Evolutionary conservation across 2,329 filamentous ascomycete species (phyloP).

Genomic region (Gaeumannomyces tritici): DNA sequence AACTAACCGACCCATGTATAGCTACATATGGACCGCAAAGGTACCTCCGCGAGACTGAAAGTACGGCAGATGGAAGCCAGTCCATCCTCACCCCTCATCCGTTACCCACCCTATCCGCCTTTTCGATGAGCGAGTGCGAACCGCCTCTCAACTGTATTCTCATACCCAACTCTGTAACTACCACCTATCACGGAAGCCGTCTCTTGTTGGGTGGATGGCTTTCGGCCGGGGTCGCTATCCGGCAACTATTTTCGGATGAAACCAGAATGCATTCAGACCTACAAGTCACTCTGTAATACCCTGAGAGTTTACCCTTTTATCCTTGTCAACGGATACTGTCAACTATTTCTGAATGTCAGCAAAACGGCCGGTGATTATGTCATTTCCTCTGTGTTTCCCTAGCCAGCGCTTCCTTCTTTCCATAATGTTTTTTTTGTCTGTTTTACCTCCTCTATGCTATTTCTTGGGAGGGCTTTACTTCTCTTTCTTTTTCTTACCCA

Average conservation of each 20-base stretch:
- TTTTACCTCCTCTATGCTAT: too few species aligned
- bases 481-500: too few species aligned
- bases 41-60: neutral
- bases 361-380: too few species aligned
- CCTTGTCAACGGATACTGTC: too few species aligned
- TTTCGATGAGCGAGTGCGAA: neutral
- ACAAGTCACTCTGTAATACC: neutral
- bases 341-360: too few species aligned
- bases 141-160: neutral
- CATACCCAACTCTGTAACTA: neutral
- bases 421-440: too few species aligned
- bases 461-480: too few species aligned
- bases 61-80: neutral
- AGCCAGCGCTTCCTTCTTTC: too few species aligned
- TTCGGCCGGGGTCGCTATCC: neutral
- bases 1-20: neutral
- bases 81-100: neutral
- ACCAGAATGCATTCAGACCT: neutral
- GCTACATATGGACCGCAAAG: conserved; percentile 1
- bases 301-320: neutral
- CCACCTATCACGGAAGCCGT: neutral
- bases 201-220: neutral
- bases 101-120: neutral
- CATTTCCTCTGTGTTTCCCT: too few species aligned
- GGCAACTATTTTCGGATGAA: neutral